Evolutionary conservation across 2,329 filamentous ascomycete species (phyloP), one percentile per base, ranked within the genome.

Genomic region (Colletotrichum australisinense): DNA sequence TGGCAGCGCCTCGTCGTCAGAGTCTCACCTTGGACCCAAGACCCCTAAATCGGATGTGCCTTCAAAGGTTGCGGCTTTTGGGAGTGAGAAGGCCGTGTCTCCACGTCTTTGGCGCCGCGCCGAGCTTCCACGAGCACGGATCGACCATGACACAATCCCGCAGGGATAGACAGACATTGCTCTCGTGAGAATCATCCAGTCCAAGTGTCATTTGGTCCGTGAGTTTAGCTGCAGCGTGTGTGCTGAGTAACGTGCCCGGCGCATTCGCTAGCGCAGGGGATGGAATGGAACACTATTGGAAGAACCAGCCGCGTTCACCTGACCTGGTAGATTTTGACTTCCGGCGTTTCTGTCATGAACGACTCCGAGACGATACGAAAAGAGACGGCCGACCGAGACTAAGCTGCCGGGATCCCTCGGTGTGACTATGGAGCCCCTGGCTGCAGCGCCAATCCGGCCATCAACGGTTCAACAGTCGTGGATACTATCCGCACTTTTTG

Each of bases 1-100:
- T 59, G 66, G 66, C 59, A 73, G 66, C 59, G 66, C 70, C 70
- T 64, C 66, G 52, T 64, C 70, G 70, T 73, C 70, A 73, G 59
- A 28, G 55, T 69, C 66, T 64, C 66, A 56, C 58, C n/a, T 46
- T 60, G 55, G 52, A 55, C 59, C 66, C 59, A 16, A 30, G 66
- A 60, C 70, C 70, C 66, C 46, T 69, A 64, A 12, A 14, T 24
- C 30, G 8, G 19, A 6, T 56, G 53, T 24, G 46, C 22, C 55
- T 69, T 22, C 19, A 14, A 53, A 11, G 30, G 26, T 64, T 24
- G 59, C 66, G n/a, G 12, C 19, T 28, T 55, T 49, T 49, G 66
- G 59, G 59, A 59, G 59, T 58, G 58, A 32, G 53, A 30, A 24
- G 60, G 60, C 42, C 35, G 46, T 66, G 63, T 49, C 57, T 53